Evolutionary conservation across 2,329 filamentous ascomycete species (phyloP), one percentile per base, ranked within the genome.

Genomic region (Coniella vitis): DNA sequence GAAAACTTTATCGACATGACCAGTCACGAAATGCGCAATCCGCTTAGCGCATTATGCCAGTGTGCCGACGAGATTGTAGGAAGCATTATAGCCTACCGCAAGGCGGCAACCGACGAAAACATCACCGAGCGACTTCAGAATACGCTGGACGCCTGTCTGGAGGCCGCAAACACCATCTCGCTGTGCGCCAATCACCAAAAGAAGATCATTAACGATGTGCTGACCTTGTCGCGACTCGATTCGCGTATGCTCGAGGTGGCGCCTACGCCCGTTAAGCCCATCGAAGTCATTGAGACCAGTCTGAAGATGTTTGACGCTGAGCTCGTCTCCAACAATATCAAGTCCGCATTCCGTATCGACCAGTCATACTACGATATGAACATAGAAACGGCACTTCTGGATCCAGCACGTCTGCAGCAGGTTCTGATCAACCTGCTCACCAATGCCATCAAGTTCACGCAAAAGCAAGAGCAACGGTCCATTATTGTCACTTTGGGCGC

Each of bases 271-370:
- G 78, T 83, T 2, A 79, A 86, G 56, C 84, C 86, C 0, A 69
- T 86, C 45, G 73, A 74, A 8, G 78, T 90, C 37, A 76, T 88
- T 3, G 74, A 81, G 47, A 75, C 79, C 25, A 80, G 84, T 0
- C 62, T 90, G 32, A 87, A 86, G 60, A 90, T 91, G 81, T 89
- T 90, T 57, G 85, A 90, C 64, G 75, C 83, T 8, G 86, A 91
- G 61, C 67, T 91, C 13, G 73, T 79, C 39, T 82, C 82, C 7
- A 84, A 87, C 50, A 80, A 82, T 38, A 90, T 91, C 52, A 73
- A 79, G 45, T 79, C 89, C 64, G 75, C 81, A 35, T 86, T 89
- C 56, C 71, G 74, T 1, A 76, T 90, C 36, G 81, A 87, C 56
- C 74, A 83, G 38, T 83, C 82, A 1, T 88, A 86, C 61, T 70